Base-by-base conservation (phyloP, 2,329 filamentous ascomycete species). In the Beauveria bassiana region DNA sequence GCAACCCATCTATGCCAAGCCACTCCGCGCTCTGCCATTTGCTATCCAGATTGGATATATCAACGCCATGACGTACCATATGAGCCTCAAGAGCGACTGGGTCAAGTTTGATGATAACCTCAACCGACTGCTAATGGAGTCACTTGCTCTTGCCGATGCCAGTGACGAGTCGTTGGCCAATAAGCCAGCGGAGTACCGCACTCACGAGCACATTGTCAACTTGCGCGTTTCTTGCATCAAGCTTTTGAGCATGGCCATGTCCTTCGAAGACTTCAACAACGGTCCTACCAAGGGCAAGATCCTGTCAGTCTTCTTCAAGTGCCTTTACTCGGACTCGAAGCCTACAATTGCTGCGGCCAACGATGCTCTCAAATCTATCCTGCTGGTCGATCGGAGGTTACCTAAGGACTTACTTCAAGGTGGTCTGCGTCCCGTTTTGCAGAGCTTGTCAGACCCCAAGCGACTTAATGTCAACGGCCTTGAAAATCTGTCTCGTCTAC, bases 41-140 rank as follows among this genome's bases (percentile, higher is more conserved):
- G 83, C 91, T 5, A 93, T 91, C 3, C 96, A 99, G 76, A 99
- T 99, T 67, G 96, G 95, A 4, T 98, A 96, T 70, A 97, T 99
- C 67, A 96, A 99, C 72, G 95, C 95, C 1, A 92, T 99, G 70
- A 96, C 91, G 0, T 99, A 96, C 74, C 96, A 96, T 70, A 84
- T 99, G 77, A 88, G 88, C 61, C 81, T 99, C 54, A 93, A 96
- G 72, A 86, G 88, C 54, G 89, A 95, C 66, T 93, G 97, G 69
- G 86, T 99, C 28, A 86, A 88, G 8, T 96, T 98, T 72, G 95
- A 97, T 66, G 93, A 98, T 55, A 87, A 93, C 65, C 81, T 98
- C 28, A 96, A 95, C 66, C 85, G 95, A 50, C 79, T 99, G 47
- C 82, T 99, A 63, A 90, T 96, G 84, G 95, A 99, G 75, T 96